phyloP scores from a whole-genome alignment of 768 basidiomycete species.

The Sarcodon sp. region DNA sequence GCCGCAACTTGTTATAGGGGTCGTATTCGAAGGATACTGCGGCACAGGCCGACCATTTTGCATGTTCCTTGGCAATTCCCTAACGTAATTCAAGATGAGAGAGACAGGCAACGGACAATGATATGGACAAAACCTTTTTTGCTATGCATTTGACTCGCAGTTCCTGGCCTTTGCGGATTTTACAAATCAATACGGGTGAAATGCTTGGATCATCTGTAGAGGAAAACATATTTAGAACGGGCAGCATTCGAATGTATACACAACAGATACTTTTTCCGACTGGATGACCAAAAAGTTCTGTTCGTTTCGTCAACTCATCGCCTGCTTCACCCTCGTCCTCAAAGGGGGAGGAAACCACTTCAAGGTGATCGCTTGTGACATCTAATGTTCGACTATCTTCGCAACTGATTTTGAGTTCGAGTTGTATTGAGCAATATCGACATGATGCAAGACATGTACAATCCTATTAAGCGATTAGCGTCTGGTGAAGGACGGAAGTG shows the following conservation, averaged over 20 bases:
- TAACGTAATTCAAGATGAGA: conserved; percentile 16
- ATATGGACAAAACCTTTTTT: conserved; percentile 56
- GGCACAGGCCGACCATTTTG: conserved; percentile 96
- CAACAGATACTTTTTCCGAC: conserved; percentile 62
- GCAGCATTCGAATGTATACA: conserved; percentile 2
- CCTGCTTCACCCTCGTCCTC: conserved; percentile 35
- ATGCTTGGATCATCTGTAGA: conserved; percentile 43
- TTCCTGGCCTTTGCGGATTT: conserved; percentile 91
- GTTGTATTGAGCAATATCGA: conserved; percentile 71
- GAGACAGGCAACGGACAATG: neutral
- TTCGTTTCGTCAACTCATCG: conserved; percentile 66
- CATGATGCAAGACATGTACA: conserved; percentile 84
- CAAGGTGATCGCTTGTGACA: conserved; percentile 78
- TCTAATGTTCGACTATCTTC: conserved; percentile 61
- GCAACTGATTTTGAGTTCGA: conserved; percentile 70
- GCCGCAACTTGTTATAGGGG: conserved; percentile 92
- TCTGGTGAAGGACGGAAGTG: neutral
- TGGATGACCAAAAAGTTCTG: conserved; percentile 65
- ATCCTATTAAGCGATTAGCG: conserved; percentile 39
- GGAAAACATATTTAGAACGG: neutral
- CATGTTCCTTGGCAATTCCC: conserved; percentile 98
- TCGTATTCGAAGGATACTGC: conserved; percentile 97
- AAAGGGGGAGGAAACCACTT: conserved; percentile 30
- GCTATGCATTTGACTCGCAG: conserved; percentile 77
- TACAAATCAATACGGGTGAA: conserved; percentile 74